Evolutionary conservation across 306 rosid species (phyloP).

Genomic region (Cucumis melo): DNA sequence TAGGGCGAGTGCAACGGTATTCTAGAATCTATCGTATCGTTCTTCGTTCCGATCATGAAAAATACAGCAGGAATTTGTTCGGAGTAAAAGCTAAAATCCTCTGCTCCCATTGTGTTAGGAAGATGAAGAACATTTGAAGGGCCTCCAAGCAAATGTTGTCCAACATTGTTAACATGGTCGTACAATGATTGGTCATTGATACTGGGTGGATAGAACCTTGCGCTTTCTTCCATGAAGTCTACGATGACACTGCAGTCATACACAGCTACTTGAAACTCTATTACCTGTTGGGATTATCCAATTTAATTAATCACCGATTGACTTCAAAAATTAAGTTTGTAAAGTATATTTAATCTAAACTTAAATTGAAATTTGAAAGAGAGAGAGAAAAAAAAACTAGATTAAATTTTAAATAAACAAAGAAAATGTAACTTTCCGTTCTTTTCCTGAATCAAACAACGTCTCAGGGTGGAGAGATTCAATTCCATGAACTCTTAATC

Average conservation of each 20-base stretch:
- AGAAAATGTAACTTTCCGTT: no score
- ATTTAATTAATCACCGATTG: not conserved
- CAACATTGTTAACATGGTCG: slow-evolving; percentile 29
- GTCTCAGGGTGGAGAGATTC: not conserved
- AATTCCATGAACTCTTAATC: no score
- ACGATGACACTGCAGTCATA: slow-evolving; percentile 22
- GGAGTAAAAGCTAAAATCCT: slow-evolving; percentile 42
- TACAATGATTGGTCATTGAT: slow-evolving; percentile 24
- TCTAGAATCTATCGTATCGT: slow-evolving; percentile 16
- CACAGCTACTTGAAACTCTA: slow-evolving; percentile 28
- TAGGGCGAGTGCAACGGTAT: slow-evolving; percentile 23
- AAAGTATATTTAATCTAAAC: no score
- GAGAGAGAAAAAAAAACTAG: no score
- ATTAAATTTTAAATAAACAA: no score
- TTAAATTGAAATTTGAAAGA: no score
- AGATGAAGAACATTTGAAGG: slow-evolving; percentile 19
- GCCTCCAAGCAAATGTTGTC: slow-evolving; percentile 33
- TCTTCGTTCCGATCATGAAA: slow-evolving; percentile 25
- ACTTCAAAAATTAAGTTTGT: no score
- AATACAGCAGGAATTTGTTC: slow-evolving; percentile 20
- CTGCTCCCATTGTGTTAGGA: slow-evolving; percentile 26
- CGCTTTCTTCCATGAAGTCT: slow-evolving; percentile 33
- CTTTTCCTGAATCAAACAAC: no score
- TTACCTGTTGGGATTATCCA: slow-evolving; percentile 10
- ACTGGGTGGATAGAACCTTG: slow-evolving; percentile 23